phyloP scores from a whole-genome alignment of 345 rosid genomes.

The Salix exigua region DNA sequence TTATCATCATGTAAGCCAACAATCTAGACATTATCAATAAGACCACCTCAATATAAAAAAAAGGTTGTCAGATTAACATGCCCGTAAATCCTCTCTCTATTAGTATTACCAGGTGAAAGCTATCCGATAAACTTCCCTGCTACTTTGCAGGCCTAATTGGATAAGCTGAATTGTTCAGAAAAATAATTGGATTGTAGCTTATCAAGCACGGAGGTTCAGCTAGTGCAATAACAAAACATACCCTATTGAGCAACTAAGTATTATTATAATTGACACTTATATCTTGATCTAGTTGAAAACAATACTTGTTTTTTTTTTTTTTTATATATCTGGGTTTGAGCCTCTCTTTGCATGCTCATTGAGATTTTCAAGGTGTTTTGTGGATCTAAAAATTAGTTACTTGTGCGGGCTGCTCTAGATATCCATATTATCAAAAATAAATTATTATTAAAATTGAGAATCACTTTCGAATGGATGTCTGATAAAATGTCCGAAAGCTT shows the following conservation, averaged over 20 bases:
- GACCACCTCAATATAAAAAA: too few relatives aligned
- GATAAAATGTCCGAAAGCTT: neutral
- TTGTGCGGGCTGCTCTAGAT: rapidly evolving
- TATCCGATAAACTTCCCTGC: neutral
- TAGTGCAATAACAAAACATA: neutral
- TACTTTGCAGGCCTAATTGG: neutral
- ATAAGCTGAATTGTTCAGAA: neutral
- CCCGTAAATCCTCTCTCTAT: too few relatives aligned
- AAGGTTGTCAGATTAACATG: too few relatives aligned
- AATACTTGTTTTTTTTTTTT: too few relatives aligned
- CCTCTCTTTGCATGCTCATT: rapidly evolving
- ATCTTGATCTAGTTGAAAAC: rapidly evolving
- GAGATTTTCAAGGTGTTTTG: too few relatives aligned
- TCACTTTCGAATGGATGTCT: too few relatives aligned
- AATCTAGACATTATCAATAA: too few relatives aligned
- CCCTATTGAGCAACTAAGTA: too few relatives aligned
- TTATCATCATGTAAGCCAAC: neutral
- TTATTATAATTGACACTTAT: too few relatives aligned
- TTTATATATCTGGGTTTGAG: rapidly evolving
- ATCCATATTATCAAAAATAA: too few relatives aligned
- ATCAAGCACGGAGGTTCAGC: neutral
- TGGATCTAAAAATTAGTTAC: too few relatives aligned
- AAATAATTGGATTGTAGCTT: neutral
- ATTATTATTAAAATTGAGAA: too few relatives aligned
- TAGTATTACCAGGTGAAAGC: neutral